phyloP scores from a whole-genome alignment of 805 yeast species.

The Nakazawaea anatomiae region DNA sequence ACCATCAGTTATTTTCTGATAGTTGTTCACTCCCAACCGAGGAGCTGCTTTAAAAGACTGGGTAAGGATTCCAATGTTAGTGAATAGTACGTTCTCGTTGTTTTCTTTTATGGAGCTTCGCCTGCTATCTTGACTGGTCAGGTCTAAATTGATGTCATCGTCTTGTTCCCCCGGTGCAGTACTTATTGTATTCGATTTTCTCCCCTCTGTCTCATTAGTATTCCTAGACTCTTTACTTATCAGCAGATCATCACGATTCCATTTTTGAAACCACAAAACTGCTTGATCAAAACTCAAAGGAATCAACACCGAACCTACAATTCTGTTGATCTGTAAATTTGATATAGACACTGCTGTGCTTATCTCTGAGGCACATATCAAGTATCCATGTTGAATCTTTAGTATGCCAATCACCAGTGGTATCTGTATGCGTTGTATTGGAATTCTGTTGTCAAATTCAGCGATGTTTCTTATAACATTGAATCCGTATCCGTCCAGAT shows the following conservation, averaged over 20 bases:
- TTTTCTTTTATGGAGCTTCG: neutral
- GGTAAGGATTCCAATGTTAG: conserved; percentile 16
- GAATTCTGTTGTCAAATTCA: neutral
- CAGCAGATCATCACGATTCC: conserved; percentile 1
- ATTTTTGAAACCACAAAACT: conserved; percentile 4
- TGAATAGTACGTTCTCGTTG: conserved; percentile 12
- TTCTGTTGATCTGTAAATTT: conserved; percentile 9
- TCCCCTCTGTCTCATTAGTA: neutral
- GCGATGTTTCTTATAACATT: neutral
- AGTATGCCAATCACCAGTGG: conserved; percentile 13
- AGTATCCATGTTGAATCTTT: conserved; percentile 13
- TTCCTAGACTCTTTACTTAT: neutral
- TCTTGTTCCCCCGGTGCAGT: neutral
- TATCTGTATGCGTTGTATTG: neutral
- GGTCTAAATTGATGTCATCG: conserved; percentile 6
- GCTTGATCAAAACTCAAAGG: conserved; percentile 13
- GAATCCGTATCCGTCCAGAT: neutral
- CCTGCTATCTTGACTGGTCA: conserved; percentile 4
- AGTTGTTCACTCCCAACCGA: conserved; percentile 12
- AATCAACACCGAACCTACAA: conserved; percentile 15
- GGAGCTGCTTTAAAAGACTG: conserved; percentile 18
- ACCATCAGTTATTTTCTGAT: conserved; percentile 4
- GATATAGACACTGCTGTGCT: conserved; percentile 1
- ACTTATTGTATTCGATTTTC: neutral
- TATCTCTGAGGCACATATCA: conserved; percentile 15